Evolutionary conservation across 139 green algal genomes (phyloP), one percentile per base, ranked within the genome.

Genomic region (Coelastrella sp.): DNA sequence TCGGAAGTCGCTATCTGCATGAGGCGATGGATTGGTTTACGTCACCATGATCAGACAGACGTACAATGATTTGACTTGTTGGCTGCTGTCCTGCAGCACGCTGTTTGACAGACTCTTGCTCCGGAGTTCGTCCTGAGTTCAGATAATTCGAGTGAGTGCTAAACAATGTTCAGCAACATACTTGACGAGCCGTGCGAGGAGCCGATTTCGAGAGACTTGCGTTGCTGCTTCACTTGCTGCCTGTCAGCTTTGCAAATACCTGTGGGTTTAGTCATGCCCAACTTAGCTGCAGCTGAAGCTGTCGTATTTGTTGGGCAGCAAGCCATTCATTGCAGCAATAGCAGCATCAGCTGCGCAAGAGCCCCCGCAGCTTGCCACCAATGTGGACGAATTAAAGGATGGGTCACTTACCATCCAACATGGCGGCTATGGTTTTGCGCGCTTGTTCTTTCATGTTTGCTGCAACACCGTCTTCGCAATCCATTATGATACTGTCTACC

Each of bases 381-480:
- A 10, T 71, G 61, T 13, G 11, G 61, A 47, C 32, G 32, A 47
- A 47, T 47, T 1, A 47, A 47, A 47, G 32, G 32, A 47, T 47
- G 32, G 32, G 32, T 47, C 32, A 20, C 68, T 58, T 11, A 83
- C 68, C 58, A 61, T 73, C 76, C 71, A 92, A 61, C 84, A 68
- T 71, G 13, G 19, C 19, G 4, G 91, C 73, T 5, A 89, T 87
- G 7, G 75, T 87, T 7, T 80, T 58, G 4, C 92, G 74, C 13
- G 92, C 92, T 2, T 60, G 84, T 8, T 60, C 73, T 68, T 94
- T 94, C 23, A 73, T 82, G 86, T 23, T 91, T 5, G 64, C 8
- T 14, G 90, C 92, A 86, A 94, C 92, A 1, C 90, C 92, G 59
- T 94, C 92, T 83, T 94, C 92, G 10, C 88, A 85, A n/a, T 94